Evolutionary conservation across 202 grass and related monocot genomes (phyloP).

Genomic region (Carex arenaria): DNA sequence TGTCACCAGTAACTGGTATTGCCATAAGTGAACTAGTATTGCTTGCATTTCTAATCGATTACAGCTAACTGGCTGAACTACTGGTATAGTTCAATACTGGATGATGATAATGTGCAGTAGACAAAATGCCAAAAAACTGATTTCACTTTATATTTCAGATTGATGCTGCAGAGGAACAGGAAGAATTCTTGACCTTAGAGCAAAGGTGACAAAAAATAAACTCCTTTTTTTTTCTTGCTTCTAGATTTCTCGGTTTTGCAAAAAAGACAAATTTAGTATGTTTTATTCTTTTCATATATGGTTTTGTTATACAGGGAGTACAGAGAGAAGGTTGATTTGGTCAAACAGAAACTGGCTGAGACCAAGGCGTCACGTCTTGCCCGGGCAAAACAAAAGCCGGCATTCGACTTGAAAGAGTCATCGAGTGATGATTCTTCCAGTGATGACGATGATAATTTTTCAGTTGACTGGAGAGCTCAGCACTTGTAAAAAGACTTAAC

Average conservation of each 20-base stretch:
- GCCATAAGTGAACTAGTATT: not conserved
- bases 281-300: not conserved
- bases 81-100: not conserved
- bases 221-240: not conserved
- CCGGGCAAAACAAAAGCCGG: constrained; percentile 49
- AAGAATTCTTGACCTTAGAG: constrained; percentile 69
- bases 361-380: constrained; percentile 50
- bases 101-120: not conserved
- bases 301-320: constrained; percentile 53
- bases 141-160: constrained; percentile 44
- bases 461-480: constrained; percentile 92
- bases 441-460: constrained; percentile 52
- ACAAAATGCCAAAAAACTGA: constrained; percentile 5
- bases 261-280: constrained; percentile 6
- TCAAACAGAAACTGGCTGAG: constrained; percentile 77
- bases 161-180: constrained; percentile 87
- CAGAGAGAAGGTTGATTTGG: constrained; percentile 65
- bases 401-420: constrained; percentile 41
- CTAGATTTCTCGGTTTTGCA: not conserved
- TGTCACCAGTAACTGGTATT: not conserved
- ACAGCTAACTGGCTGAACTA: not conserved
- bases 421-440: constrained; percentile 60
- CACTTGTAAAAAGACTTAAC: constrained; percentile 56
- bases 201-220: constrained; percentile 53
- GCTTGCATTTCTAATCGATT: constrained; percentile 14